A percentile compares a stretch with the other conserved stretches of the same genome.
phyloP scores from a whole-genome alignment of 2,329 filamentous ascomycete species.

The Exophiala sideris region DNA sequence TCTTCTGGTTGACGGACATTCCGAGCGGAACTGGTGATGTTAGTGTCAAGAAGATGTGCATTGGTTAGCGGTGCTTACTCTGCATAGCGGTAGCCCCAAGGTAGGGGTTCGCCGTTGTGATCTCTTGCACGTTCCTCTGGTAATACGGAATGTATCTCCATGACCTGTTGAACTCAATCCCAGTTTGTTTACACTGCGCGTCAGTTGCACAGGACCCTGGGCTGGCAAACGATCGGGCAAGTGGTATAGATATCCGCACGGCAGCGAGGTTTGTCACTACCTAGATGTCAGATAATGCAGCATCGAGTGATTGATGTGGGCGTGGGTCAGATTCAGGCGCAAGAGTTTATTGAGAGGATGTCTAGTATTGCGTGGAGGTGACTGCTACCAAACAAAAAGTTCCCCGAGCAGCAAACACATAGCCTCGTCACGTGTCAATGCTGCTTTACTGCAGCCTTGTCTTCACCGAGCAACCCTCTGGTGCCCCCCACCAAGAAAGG shows the following conservation, averaged over 20 bases:
- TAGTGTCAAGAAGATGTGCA: conserved; percentile 3
- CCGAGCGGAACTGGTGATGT: conserved; percentile 40
- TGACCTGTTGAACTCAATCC: conserved; percentile 29
- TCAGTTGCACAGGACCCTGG: not conserved
- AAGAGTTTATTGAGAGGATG: too few relatives aligned
- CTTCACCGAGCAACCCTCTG: too few relatives aligned
- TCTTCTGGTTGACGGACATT: conserved; percentile 56
- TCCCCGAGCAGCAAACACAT: too few relatives aligned
- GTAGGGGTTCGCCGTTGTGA: conserved; percentile 56
- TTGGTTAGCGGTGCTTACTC: conserved; percentile 46
- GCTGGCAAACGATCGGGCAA: not conserved
- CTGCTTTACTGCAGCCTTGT: not conserved
- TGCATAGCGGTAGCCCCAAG: conserved; percentile 62
- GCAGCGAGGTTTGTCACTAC: too few relatives aligned
- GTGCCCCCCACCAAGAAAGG: too few relatives aligned
- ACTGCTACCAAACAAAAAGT: too few relatives aligned
- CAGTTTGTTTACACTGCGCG: not conserved
- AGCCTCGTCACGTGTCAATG: conserved; percentile 3
- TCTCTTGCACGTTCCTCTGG: conserved; percentile 60
- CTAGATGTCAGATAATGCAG: too few relatives aligned
- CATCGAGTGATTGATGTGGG: too few relatives aligned
- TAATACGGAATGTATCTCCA: conserved; percentile 65
- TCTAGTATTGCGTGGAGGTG: too few relatives aligned
- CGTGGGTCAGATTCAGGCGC: too few relatives aligned
- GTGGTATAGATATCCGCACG: not conserved